A percentile compares a stretch with the other conserved stretches of the same genome.
These are phyloP conservation scores for Aegle marmelos DNA, from an alignment of 345 rosid species.

Conservation along the genomic window DNA sequence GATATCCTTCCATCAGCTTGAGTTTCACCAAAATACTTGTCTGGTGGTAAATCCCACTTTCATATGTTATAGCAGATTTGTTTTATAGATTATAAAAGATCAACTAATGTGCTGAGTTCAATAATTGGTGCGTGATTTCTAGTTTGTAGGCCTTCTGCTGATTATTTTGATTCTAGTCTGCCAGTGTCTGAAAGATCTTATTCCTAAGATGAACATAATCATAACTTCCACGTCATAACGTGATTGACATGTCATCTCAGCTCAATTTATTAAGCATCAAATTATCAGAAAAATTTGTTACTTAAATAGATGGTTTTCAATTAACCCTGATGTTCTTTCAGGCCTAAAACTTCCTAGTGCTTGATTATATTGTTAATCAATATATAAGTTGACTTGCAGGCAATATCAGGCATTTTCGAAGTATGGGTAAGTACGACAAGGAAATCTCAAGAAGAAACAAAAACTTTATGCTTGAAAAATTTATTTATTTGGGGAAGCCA, in stretches of 20 bases:
- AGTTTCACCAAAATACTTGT: constrained; percentile 17
- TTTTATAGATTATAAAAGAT: no score
- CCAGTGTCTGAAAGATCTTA: neutral
- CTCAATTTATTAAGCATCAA: neutral
- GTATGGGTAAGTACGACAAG: neutral
- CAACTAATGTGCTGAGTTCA: neutral
- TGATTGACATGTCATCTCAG: neutral
- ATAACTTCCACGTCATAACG: neutral
- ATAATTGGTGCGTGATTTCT: neutral
- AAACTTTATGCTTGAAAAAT: neutral
- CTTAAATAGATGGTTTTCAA: neutral
- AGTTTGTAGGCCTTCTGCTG: neutral
- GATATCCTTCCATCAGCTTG: constrained; percentile 74
- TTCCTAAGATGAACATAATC: neutral
- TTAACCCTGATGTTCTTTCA: neutral
- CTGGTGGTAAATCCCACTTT: neutral
- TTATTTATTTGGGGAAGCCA: neutral
- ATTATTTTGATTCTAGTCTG: neutral
- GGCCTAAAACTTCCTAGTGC: neutral
- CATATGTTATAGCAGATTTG: neutral
- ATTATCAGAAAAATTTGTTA: neutral
- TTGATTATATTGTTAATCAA: neutral
- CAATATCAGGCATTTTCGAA: neutral
- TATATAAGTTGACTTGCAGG: neutral
- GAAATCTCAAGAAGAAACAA: neutral